Percentiles rank a stretch among this genome's conserved stretches.
phyloP scores from a whole-genome alignment of 495 filamentous ascomycete species.

The Cryomyces minteri region DNA sequence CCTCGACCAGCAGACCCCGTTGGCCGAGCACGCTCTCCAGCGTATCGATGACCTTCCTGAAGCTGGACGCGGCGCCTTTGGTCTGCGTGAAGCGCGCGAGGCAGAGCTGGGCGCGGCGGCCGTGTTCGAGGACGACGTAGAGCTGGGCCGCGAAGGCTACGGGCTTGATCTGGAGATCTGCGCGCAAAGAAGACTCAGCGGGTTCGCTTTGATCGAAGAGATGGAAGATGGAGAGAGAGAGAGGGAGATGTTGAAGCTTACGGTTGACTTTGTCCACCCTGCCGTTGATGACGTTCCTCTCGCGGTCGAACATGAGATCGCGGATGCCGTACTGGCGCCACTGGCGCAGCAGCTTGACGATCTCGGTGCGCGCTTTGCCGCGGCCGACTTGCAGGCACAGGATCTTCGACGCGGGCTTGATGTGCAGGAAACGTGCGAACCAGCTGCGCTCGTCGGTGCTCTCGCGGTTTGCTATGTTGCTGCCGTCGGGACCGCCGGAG shows the following conservation, averaged over 20 bases:
- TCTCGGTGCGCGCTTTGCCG: conserved; percentile 50
- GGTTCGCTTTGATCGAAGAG: background rate
- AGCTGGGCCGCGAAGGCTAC: conserved; percentile 69
- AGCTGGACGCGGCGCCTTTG: conserved; percentile 67
- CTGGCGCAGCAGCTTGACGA: conserved; percentile 49
- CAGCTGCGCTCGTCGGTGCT: conserved; percentile 50
- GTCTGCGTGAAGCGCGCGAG: conserved; percentile 77
- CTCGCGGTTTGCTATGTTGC: conserved; percentile 20
- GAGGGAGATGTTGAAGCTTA: conserved; percentile 28
- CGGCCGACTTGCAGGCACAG: conserved; percentile 57
- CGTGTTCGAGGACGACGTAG: conserved; percentile 68
- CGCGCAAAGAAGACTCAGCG: background rate
- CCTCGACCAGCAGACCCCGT: conserved; percentile 46
- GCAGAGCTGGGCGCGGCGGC: conserved; percentile 34
- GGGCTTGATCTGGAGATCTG: conserved; percentile 56
- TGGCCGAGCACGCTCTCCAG: conserved; percentile 39
- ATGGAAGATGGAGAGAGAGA: conserved; percentile 2
- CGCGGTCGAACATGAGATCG: conserved; percentile 56
- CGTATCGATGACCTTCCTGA: conserved; percentile 63
- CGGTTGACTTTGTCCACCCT: conserved; percentile 57
- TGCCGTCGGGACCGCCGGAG: conserved; percentile 7
- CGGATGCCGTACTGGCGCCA: conserved; percentile 69
- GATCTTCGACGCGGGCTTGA: conserved; percentile 60
- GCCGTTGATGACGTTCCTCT: conserved; percentile 53
- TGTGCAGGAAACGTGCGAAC: conserved; percentile 71